These are phyloP conservation scores for Rubia balearica DNA, from an alignment of 305 asterid species.

Conservation along the genomic window DNA sequence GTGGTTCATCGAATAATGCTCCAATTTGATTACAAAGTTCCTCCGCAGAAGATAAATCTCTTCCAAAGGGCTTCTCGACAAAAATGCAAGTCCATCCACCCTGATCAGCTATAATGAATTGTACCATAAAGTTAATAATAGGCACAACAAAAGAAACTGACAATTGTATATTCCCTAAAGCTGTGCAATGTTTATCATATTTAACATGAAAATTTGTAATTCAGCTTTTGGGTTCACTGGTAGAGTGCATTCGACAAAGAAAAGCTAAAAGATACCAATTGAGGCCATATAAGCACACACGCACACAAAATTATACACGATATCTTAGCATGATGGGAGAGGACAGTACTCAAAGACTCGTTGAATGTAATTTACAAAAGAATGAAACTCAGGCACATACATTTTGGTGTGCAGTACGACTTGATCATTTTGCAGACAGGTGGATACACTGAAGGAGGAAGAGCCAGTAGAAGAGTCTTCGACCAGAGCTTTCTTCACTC, in stretches of 20 bases:
- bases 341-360: background rate
- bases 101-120: constrained; percentile 58
- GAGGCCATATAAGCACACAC: background rate
- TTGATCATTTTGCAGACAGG: constrained; percentile 92
- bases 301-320: background rate
- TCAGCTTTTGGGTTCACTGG: background rate
- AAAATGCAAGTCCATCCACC: constrained; percentile 97
- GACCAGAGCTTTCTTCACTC: constrained; percentile 61
- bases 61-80: constrained; percentile 98
- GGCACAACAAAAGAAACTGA: background rate
- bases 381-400: constrained; percentile 31
- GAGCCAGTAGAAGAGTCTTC: constrained; percentile 97
- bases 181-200: background rate
- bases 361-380: background rate
- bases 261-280: background rate
- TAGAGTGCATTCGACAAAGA: background rate
- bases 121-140: background rate
- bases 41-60: constrained; percentile 91
- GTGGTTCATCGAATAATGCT: constrained; percentile 76
- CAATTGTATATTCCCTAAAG: background rate
- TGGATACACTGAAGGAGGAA: constrained; percentile 96
- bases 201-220: background rate
- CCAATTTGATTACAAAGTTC: constrained; percentile 93
- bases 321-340: background rate
- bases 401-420: constrained; percentile 55